A percentile compares a stretch with the other conserved stretches of the same genome.
Conservation (phyloP, 352 stramenopile species). For the Phytophthora pistaciae region DNA sequence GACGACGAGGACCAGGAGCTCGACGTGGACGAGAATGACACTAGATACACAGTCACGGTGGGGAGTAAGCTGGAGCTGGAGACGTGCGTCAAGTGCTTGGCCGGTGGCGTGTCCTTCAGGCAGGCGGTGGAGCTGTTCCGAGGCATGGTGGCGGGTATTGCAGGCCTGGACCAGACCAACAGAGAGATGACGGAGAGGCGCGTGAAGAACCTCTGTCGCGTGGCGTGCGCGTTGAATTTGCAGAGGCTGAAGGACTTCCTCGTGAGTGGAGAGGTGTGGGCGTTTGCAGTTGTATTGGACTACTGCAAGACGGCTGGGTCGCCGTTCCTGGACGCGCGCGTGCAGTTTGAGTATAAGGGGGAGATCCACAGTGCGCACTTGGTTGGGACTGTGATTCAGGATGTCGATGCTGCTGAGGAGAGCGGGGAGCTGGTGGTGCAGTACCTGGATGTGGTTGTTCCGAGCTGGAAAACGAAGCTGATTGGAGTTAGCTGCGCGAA, state of each 20-base stretch:
- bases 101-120: constrained; percentile 25
- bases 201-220: constrained; percentile 18
- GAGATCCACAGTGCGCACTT: constrained; percentile 30
- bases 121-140: constrained; percentile 24
- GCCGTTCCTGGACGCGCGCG: constrained; percentile 29
- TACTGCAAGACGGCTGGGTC: constrained; percentile 16
- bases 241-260: constrained; percentile 31
- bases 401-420: constrained; percentile 8
- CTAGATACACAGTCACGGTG: constrained; percentile 13
- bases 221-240: constrained; percentile 32
- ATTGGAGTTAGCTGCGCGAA: constrained; percentile 26
- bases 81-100: constrained; percentile 22
- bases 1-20: constrained; percentile 23
- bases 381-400: constrained; percentile 24
- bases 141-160: constrained; percentile 19
- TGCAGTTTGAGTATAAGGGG: constrained; percentile 32
- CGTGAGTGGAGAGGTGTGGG: constrained; percentile 16
- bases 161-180: constrained; percentile 1
- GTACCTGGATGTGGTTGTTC: constrained; percentile 30
- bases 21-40: constrained; percentile 28
- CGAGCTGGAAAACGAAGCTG: constrained; percentile 25
- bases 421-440: constrained; percentile 20
- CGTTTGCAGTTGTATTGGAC: constrained; percentile 30
- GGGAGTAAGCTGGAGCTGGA: constrained; percentile 21
- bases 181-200: constrained; percentile 8